phyloP scores from a whole-genome alignment of 768 basidiomycete genomes.

The Neoboletus brunneissimus region DNA sequence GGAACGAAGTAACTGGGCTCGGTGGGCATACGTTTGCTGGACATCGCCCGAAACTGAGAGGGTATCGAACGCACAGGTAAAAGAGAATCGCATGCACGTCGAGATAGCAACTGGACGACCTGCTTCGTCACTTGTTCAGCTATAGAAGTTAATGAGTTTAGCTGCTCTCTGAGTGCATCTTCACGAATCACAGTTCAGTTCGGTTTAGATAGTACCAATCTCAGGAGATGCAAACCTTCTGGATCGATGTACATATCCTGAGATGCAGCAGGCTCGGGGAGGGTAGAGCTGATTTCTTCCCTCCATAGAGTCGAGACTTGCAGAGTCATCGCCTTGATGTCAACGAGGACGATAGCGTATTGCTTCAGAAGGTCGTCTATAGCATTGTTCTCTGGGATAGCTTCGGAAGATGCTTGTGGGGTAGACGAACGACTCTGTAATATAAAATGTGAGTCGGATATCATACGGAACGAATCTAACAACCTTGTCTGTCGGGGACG shows the following conservation, averaged over 20 bases:
- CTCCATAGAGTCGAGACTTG: slow-evolving; percentile 62
- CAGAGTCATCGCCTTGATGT: slow-evolving; percentile 57
- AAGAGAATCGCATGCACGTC: slow-evolving; percentile 82
- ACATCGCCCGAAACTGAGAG: slow-evolving; percentile 85
- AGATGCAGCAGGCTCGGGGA: slow-evolving; percentile 44
- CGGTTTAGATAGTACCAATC: not conserved
- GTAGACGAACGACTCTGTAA: slow-evolving; percentile 48
- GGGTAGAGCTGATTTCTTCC: slow-evolving; percentile 59
- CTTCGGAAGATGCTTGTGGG: slow-evolving; percentile 48
- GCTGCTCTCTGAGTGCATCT: slow-evolving; percentile 57
- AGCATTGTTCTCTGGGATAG: slow-evolving; percentile 50
- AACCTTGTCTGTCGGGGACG: slow-evolving; percentile 37
- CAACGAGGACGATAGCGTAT: slow-evolving; percentile 63
- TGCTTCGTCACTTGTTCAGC: slow-evolving; percentile 60
- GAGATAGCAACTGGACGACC: slow-evolving; percentile 66
- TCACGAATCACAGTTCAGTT: not conserved
- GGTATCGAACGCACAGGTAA: slow-evolving; percentile 85
- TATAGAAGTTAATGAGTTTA: slow-evolving; percentile 49
- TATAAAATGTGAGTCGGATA: slow-evolving; percentile 4
- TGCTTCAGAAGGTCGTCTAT: slow-evolving; percentile 69
- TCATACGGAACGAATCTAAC: slow-evolving; percentile 15
- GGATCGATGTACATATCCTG: slow-evolving; percentile 35
- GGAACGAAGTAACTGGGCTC: slow-evolving; percentile 88
- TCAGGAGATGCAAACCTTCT: slow-evolving; percentile 46
- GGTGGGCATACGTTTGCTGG: slow-evolving; percentile 64